Evolutionary conservation across 2,329 filamentous ascomycete species (phyloP).

Genomic region (Tolypocladium paradoxum): DNA sequence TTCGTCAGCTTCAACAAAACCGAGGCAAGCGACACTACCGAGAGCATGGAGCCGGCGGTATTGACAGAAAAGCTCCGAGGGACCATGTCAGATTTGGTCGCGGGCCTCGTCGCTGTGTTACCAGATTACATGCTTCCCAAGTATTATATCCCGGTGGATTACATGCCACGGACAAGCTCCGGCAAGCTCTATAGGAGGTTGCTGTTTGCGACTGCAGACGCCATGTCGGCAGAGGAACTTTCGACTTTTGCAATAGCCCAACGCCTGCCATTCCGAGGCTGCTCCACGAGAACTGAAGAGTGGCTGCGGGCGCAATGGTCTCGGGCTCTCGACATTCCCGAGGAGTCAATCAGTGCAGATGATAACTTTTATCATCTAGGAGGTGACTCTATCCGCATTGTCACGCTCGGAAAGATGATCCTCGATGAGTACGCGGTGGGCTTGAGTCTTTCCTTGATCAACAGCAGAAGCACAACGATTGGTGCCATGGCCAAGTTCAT

Average conservation of each 20-base stretch:
- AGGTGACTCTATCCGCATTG: conserved; percentile 6
- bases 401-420: neutral
- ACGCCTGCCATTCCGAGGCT: neutral
- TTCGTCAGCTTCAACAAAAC: neutral
- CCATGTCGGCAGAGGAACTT: neutral
- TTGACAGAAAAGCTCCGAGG: neutral
- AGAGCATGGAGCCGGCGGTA: neutral
- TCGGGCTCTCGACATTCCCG: conserved; percentile 3
- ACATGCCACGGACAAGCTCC: conserved; percentile 19
- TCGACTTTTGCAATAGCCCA: neutral
- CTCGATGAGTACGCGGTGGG: neutral
- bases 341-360: conserved; percentile 5
- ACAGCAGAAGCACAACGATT: neutral
- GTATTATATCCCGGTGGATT: conserved; percentile 24
- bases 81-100: neutral
- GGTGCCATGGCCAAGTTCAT: neutral
- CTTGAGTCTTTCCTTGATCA: neutral
- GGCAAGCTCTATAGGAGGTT: conserved; percentile 3
- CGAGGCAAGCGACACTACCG: neutral
- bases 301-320: conserved; percentile 9
- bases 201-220: neutral
- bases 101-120: neutral
- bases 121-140: conserved; percentile 31
- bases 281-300: conserved; percentile 6
- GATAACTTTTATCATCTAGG: conserved; percentile 9